Base-by-base conservation (phyloP, 1,139 yeast genomes). In the Lodderomyces orthopsilosis region DNA sequence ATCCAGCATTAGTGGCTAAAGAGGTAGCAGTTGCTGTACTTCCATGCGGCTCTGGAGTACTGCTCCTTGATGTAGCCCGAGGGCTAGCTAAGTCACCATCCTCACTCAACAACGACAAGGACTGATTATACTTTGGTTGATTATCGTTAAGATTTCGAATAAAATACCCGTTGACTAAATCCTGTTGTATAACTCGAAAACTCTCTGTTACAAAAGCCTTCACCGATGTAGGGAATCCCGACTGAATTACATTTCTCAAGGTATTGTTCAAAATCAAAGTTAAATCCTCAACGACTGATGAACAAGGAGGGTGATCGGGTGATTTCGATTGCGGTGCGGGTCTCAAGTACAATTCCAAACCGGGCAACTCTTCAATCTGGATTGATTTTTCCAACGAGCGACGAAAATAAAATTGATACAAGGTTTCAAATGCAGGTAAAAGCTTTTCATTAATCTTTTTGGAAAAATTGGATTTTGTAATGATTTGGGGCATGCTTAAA, bases 241-340 rank as follows among this genome's bases (percentile, higher is more conserved):
- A 74, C 41, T 81, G 79, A 15, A 85, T 60, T 0, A 79, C 69
- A 48, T 81, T 84, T 34, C 78, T 63, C 26, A 86, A 60, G 6
- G 85, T 70, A n/a, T 79, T 77, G 51, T 87, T 85, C 38, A 90
- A 65, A 15, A 90, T 80, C 53, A 89, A 70, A 28, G 90, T 78
- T 37, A 88, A 68, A 59, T 93, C 98, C 58, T 93, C 98, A 34
- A 91, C 81, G 9, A 89, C 83, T 0, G 98, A 89, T 0, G 95
- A 80, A 4, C 86, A 79, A 3, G 94, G 85, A 3, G 86, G 80
- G 40, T 70, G 76, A 49, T 76, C 87, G 9, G 75, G 77, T 3
- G 63, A 50, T 4, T 40, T 46, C 2, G 57, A 45, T 14, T 35
- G 7, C 2, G 32, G 22, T 14, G 49, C 40, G 4, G 47, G 30